Evolutionary conservation across 176 grass and related monocot species (phyloP).

Genomic region (Coix lacrymajobi): DNA sequence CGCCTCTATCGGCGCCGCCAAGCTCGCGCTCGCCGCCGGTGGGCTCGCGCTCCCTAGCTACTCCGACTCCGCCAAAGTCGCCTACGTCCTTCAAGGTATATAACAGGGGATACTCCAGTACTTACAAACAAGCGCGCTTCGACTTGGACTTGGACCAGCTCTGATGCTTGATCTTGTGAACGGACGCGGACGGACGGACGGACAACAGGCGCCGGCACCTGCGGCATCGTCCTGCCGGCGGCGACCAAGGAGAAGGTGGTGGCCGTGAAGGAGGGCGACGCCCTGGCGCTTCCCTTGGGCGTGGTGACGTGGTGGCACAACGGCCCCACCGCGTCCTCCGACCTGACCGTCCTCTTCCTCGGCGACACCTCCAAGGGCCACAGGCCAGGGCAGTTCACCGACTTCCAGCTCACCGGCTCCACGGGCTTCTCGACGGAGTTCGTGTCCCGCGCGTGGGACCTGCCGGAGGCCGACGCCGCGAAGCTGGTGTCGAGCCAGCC

Average conservation of each 20-base stretch:
- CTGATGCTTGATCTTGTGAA: no score
- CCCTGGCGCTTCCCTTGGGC: constrained; percentile 66
- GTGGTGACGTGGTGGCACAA: constrained; percentile 79
- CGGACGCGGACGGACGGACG: no score
- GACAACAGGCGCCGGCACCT: constrained; percentile 33
- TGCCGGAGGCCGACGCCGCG: constrained; percentile 26
- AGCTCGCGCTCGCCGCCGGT: constrained; percentile 54
- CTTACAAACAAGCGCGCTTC: no score
- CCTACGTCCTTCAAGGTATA: constrained; percentile 78
- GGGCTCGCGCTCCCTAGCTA: constrained; percentile 75
- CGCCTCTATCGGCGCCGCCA: constrained; percentile 74
- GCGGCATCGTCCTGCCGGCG: constrained; percentile 47
- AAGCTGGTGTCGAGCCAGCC: constrained; percentile 50
- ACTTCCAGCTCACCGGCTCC: constrained; percentile 59
- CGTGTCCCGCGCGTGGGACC: constrained; percentile 65
- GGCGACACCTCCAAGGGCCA: constrained; percentile 79
- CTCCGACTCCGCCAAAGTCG: constrained; percentile 89
- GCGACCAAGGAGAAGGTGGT: constrained; percentile 58
- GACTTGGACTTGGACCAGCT: no score
- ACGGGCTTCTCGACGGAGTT: constrained; percentile 70
- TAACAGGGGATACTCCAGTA: no score
- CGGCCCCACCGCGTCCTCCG: neutral
- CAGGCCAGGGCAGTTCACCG: constrained; percentile 48
- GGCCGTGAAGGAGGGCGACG: constrained; percentile 61
- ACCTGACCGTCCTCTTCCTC: constrained; percentile 62